phyloP scores from a whole-genome alignment of 176 grass and related monocot species.

The Oryza punctata region DNA sequence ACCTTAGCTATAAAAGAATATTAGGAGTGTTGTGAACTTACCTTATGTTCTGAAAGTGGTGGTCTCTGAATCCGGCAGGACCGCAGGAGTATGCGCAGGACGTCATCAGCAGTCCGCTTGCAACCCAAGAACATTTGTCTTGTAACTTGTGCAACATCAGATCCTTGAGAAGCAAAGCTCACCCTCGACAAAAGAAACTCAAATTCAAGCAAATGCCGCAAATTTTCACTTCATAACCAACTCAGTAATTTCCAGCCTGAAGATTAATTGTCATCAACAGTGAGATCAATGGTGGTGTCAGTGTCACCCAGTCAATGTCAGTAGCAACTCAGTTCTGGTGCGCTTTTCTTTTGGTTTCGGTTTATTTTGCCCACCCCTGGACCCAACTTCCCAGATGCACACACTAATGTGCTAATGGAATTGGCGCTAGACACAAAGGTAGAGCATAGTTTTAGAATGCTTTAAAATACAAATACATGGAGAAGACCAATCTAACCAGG shows the following conservation, averaged over 20 bases:
- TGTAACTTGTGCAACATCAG: conserved; percentile 17
- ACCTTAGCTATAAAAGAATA: too few species aligned
- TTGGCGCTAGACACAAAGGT: too few species aligned
- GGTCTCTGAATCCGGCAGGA: conserved; percentile 57
- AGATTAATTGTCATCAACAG: background rate
- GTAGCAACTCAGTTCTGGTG: too few species aligned
- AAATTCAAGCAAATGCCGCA: background rate
- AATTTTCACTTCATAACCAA: background rate
- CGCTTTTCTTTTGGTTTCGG: too few species aligned
- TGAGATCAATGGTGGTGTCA: background rate
- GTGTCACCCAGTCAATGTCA: too few species aligned
- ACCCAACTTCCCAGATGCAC: too few species aligned
- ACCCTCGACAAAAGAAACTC: conserved; percentile 65
- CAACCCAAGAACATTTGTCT: conserved; percentile 33
- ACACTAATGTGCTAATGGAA: too few species aligned
- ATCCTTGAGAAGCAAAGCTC: conserved; percentile 26
- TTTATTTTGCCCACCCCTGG: too few species aligned
- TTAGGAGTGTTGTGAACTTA: background rate
- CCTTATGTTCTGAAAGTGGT: conserved; percentile 66
- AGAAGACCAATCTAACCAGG: too few species aligned
- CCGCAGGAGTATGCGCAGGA: conserved; percentile 52
- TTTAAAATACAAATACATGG: too few species aligned
- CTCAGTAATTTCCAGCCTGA: background rate
- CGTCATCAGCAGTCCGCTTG: conserved; percentile 60
- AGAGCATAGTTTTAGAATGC: too few species aligned